Conservation (phyloP, 768 basidiomycete genomes). For the Hygrophorus pudorinus region DNA sequence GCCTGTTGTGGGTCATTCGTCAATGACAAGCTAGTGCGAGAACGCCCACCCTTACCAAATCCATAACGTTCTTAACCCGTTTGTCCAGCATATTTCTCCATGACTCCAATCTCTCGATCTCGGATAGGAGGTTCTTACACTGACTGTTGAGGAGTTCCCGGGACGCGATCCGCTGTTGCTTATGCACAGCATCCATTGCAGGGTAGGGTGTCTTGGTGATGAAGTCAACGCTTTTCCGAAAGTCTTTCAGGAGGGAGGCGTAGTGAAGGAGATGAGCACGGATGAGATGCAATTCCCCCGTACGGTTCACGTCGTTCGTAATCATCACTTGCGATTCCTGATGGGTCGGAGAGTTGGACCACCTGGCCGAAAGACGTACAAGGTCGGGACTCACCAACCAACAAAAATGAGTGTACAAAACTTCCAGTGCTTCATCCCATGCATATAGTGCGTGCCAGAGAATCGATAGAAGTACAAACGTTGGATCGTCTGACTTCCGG, state of each 20-base stretch:
- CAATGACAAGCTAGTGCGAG: constrained; percentile 15
- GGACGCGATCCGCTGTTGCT: neutral
- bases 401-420: constrained; percentile 40
- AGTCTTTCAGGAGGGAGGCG: constrained; percentile 43
- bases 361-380: neutral
- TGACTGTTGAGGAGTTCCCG: constrained; percentile 23
- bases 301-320: constrained; percentile 33
- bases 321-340: constrained; percentile 41
- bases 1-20: constrained; percentile 12
- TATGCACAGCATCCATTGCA: constrained; percentile 26
- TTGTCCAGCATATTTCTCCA: constrained; percentile 36
- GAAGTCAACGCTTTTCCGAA: constrained; percentile 41
- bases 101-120: constrained; percentile 36
- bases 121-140: constrained; percentile 37
- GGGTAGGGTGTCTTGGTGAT: constrained; percentile 41
- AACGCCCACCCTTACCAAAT: constrained; percentile 25
- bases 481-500: constrained; percentile 37
- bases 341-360: neutral
- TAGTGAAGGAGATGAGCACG: constrained; percentile 55
- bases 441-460: constrained; percentile 55
- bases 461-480: constrained; percentile 42
- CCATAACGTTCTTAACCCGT: constrained; percentile 43
- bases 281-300: constrained; percentile 45
- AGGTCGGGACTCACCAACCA: constrained; percentile 27
- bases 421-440: constrained; percentile 51